Evolutionary conservation across 73 alveolate species (phyloP).

Genomic region (Symbiodinium natans): DNA sequence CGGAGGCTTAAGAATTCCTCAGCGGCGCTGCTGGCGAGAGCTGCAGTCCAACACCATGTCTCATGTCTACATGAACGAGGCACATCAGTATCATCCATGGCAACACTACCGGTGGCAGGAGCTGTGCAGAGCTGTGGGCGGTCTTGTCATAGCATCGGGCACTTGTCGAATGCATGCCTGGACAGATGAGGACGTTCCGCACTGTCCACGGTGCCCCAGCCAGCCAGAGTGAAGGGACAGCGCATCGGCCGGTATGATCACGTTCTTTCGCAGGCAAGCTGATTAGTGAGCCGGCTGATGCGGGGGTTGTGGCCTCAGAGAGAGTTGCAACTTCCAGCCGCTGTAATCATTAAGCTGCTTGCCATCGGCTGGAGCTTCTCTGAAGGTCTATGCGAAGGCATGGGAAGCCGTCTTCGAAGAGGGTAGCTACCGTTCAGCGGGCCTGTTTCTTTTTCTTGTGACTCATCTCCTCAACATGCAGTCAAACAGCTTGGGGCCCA

Average conservation of each 20-base stretch:
- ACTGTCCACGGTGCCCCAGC: neutral
- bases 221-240: no score
- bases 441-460: neutral
- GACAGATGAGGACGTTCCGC: neutral
- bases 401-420: conserved; percentile 81
- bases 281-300: conserved; percentile 37
- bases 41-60: no score
- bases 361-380: neutral
- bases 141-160: neutral
- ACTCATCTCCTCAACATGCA: neutral
- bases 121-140: neutral
- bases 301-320: conserved; percentile 33
- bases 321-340: neutral
- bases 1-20: neutral
- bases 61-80: conserved; percentile 4
- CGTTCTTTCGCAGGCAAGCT: neutral
- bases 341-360: no score
- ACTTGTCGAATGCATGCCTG: neutral
- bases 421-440: conserved; percentile 36
- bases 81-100: conserved; percentile 35
- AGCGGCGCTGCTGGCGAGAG: no score
- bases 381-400: conserved; percentile 8
- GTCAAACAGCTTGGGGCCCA: neutral
- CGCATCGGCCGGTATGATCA: no score
- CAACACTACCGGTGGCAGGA: conserved; percentile 16